Evolutionary conservation across 2,329 filamentous ascomycete genomes (phyloP).

Genomic region (Pseudogymnoascus sp.): DNA sequence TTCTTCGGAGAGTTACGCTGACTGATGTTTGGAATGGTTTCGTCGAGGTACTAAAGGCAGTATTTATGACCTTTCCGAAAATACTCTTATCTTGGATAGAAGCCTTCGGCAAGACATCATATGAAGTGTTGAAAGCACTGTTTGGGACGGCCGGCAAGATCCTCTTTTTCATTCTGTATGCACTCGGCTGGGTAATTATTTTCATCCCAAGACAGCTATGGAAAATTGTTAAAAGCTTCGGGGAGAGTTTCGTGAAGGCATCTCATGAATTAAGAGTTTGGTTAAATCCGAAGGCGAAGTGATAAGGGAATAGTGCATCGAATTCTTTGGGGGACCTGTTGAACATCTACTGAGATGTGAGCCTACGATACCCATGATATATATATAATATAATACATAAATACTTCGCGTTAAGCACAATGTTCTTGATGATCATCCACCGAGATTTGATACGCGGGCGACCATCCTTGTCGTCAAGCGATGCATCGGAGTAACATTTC

Average conservation of each 20-base stretch:
- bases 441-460: background rate
- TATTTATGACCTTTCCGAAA: slow-evolving; percentile 28
- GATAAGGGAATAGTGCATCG: background rate
- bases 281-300: slow-evolving; percentile 29
- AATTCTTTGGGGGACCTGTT: background rate
- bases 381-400: background rate
- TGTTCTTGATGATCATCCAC: background rate
- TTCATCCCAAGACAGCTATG: slow-evolving; percentile 30
- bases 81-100: slow-evolving; percentile 22
- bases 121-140: slow-evolving; percentile 24
- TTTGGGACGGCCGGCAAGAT: slow-evolving; percentile 27
- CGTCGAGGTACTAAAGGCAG: slow-evolving; percentile 21
- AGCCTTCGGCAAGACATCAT: slow-evolving; percentile 20
- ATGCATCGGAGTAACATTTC: background rate
- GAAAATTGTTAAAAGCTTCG: slow-evolving; percentile 27
- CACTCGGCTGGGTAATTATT: slow-evolving; percentile 25
- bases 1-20: slow-evolving; percentile 31
- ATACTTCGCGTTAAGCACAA: background rate
- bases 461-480: background rate
- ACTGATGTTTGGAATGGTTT: slow-evolving; percentile 34
- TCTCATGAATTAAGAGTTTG: slow-evolving; percentile 31
- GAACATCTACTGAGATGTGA: background rate
- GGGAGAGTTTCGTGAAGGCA: slow-evolving; percentile 25
- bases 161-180: slow-evolving; percentile 22
- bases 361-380: background rate